Conservation (phyloP, 768 basidiomycete species). For the Podaxis sp. region DNA sequence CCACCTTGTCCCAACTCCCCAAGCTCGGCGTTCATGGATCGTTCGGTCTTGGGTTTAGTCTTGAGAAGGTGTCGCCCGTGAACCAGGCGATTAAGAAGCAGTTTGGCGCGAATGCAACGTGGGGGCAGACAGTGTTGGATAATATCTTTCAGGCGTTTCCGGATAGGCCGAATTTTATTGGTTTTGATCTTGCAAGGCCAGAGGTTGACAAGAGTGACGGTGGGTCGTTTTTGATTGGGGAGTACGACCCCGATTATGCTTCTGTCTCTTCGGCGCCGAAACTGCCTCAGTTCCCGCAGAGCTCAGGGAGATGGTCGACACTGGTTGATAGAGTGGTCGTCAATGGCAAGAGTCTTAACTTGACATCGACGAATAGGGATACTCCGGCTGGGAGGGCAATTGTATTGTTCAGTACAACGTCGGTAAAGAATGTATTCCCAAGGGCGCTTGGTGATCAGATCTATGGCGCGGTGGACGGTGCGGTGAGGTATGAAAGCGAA, state of each 20-base stretch:
- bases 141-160: conserved; percentile 39
- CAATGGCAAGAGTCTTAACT: conserved; percentile 23
- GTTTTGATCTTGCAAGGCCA: conserved; percentile 37
- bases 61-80: conserved; percentile 27
- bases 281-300: conserved; percentile 31
- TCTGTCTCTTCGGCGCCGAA: conserved; percentile 28
- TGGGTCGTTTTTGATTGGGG: conserved; percentile 41
- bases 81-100: conserved; percentile 22
- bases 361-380: conserved; percentile 29
- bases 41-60: conserved; percentile 34
- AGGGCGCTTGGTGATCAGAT: conserved; percentile 16
- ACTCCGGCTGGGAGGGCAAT: conserved; percentile 30
- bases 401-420: conserved; percentile 37
- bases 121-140: conserved; percentile 34
- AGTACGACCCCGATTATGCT: conserved; percentile 34
- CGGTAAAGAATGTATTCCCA: neutral
- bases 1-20: conserved; percentile 14
- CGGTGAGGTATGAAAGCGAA: conserved; percentile 20
- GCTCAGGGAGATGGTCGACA: conserved; percentile 39
- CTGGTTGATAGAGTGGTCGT: conserved; percentile 36
- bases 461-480: conserved; percentile 30
- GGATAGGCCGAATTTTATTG: conserved; percentile 35
- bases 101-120: conserved; percentile 26
- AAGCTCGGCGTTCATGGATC: conserved; percentile 30
- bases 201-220: conserved; percentile 39